Evolutionary conservation across 2,329 filamentous ascomycete genomes (phyloP).

Genomic region (Didymella segeticola): DNA sequence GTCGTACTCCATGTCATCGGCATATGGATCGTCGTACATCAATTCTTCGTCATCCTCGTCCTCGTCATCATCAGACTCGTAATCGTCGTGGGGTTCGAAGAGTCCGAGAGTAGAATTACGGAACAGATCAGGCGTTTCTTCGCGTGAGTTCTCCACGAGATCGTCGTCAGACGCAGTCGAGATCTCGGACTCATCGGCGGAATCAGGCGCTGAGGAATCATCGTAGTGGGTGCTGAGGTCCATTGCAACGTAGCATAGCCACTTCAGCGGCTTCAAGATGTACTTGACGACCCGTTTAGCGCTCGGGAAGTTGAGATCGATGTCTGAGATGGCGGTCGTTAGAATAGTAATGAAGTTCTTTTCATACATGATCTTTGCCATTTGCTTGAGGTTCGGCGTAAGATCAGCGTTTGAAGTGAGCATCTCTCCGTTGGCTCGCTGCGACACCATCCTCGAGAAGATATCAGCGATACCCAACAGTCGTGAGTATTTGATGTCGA

Average conservation of each 20-base stretch:
- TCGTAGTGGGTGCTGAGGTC: slow-evolving; percentile 83
- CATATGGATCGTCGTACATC: slow-evolving; percentile 92
- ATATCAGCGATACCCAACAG: slow-evolving; percentile 88
- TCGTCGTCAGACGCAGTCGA: slow-evolving; percentile 90
- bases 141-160: slow-evolving; percentile 75
- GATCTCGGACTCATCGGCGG: slow-evolving; percentile 82
- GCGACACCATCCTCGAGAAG: slow-evolving; percentile 88
- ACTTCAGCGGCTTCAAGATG: slow-evolving; percentile 87
- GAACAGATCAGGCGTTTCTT: slow-evolving; percentile 94
- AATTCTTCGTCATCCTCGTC: slow-evolving; percentile 68
- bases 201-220: slow-evolving; percentile 69
- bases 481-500: slow-evolving; percentile 86
- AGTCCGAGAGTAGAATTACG: slow-evolving; percentile 95
- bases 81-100: slow-evolving; percentile 84
- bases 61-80: slow-evolving; percentile 71
- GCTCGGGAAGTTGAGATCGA: slow-evolving; percentile 92
- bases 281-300: slow-evolving; percentile 96
- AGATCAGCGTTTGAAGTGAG: slow-evolving; percentile 47
- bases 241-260: slow-evolving; percentile 85
- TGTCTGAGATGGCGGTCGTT: slow-evolving; percentile 90
- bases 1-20: slow-evolving; percentile 90
- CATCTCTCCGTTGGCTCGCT: slow-evolving; percentile 50
- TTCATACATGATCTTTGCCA: slow-evolving; percentile 96
- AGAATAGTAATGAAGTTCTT: slow-evolving; percentile 92
- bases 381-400: slow-evolving; percentile 73